These are phyloP conservation scores for Trichoderma oligosporum DNA, from an alignment of 2,329 filamentous ascomycete species.

Conservation along the genomic window DNA sequence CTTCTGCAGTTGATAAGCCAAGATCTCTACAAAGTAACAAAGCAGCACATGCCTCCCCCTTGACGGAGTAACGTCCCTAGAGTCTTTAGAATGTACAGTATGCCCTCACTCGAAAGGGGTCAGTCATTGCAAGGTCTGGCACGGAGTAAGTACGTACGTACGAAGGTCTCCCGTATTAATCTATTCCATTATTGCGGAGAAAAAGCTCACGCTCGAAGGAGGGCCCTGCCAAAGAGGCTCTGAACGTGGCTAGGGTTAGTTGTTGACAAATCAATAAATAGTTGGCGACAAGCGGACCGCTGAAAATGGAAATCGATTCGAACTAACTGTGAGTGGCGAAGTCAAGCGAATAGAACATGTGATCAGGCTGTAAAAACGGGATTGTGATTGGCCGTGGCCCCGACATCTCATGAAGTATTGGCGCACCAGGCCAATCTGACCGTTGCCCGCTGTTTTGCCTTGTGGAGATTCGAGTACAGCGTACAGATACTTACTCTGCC, in stretches of 20 bases:
- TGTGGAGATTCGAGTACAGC: not conserved
- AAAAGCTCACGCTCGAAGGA: not conserved
- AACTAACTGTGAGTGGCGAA: conserved; percentile 11
- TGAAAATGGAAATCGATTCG: not conserved
- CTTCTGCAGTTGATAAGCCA: not conserved
- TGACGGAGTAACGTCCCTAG: no score
- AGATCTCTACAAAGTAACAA: conserved; percentile 6
- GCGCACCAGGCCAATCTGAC: conserved; percentile 8
- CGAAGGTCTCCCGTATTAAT: no score
- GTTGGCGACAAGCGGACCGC: not conserved
- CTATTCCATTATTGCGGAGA: conserved; percentile 5
- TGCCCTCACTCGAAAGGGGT: no score
- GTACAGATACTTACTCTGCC: not conserved
- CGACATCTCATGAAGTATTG: not conserved
- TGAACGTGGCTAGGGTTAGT: not conserved
- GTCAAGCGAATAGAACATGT: conserved; percentile 19
- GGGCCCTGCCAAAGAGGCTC: not conserved
- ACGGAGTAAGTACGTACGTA: no score
- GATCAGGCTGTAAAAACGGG: not conserved
- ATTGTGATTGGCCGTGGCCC: conserved; percentile 6
- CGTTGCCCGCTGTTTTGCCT: conserved; percentile 7
- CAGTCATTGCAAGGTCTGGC: no score
- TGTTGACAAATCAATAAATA: not conserved
- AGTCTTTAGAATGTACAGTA: no score
- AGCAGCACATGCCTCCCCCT: conserved; percentile 4